Percentiles rank a stretch among this genome's conserved stretches.
Evolutionary conservation across 805 yeast species (phyloP).

Genomic region (Yarrowia sp.): DNA sequence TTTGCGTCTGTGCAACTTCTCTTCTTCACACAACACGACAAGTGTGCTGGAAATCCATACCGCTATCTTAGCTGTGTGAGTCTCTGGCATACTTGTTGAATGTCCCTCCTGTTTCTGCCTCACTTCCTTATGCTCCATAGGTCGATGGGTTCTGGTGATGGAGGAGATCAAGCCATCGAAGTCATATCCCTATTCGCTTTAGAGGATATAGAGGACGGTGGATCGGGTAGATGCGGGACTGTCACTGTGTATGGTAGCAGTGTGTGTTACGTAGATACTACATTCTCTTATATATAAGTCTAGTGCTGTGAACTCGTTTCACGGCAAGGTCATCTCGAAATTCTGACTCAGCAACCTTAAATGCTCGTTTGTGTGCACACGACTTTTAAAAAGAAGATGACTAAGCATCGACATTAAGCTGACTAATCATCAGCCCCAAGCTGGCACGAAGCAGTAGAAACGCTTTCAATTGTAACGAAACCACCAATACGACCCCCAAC

Average conservation of each 20-base stretch:
- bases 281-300: background rate
- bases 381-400: too few relatives aligned
- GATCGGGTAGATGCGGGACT: constrained; percentile 31
- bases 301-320: background rate
- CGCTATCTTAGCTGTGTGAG: background rate
- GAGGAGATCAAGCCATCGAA: constrained; percentile 38
- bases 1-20: background rate
- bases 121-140: constrained; percentile 35
- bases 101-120: constrained; percentile 41
- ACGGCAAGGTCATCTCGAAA: too few relatives aligned
- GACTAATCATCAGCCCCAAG: too few relatives aligned
- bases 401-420: too few relatives aligned
- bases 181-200: constrained; percentile 16
- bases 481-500: too few relatives aligned
- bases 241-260: constrained; percentile 28
- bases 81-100: background rate
- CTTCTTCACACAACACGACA: background rate
- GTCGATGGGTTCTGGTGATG: constrained; percentile 39
- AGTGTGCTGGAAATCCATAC: background rate
- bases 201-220: constrained; percentile 33
- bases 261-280: constrained; percentile 27
- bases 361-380: too few relatives aligned
- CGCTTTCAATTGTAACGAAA: too few relatives aligned
- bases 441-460: too few relatives aligned
- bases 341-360: too few relatives aligned